phyloP scores from a whole-genome alignment of 306 rosid genomes.

The Cyamopsis tetragonoloba region DNA sequence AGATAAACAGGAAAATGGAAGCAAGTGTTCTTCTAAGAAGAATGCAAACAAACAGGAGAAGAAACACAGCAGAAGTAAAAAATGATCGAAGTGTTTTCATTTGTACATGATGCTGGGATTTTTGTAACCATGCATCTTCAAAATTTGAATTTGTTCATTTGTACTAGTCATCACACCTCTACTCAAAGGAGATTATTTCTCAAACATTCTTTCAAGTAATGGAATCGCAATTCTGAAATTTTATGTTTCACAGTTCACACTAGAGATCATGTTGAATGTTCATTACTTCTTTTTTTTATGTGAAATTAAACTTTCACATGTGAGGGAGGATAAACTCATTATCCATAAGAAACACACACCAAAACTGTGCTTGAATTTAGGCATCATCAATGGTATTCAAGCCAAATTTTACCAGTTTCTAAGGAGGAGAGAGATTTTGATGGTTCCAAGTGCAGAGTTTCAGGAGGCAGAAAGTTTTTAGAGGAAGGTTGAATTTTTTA shows the following conservation, averaged over 20 bases:
- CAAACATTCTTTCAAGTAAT: constrained; percentile 23
- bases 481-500: background rate
- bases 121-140: constrained; percentile 32
- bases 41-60: constrained; percentile 51
- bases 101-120: constrained; percentile 30
- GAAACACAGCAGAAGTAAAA: constrained; percentile 53
- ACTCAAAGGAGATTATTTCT: constrained; percentile 15
- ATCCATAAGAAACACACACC: background rate
- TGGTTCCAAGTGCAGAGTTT: background rate
- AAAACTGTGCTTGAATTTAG: background rate
- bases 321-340: background rate
- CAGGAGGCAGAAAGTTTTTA: background rate
- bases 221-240: background rate
- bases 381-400: background rate
- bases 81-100: constrained; percentile 30
- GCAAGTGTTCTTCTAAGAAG: constrained; percentile 49
- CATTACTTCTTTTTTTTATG: background rate
- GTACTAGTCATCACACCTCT: constrained; percentile 24
- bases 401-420: background rate
- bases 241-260: background rate
- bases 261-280: background rate
- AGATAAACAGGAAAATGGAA: constrained; percentile 42
- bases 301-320: too few relatives aligned
- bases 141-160: constrained; percentile 27
- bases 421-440: background rate